These are phyloP conservation scores for Venturia oleaginea DNA, from an alignment of 2,329 filamentous ascomycete genomes.

Conservation along the genomic window DNA sequence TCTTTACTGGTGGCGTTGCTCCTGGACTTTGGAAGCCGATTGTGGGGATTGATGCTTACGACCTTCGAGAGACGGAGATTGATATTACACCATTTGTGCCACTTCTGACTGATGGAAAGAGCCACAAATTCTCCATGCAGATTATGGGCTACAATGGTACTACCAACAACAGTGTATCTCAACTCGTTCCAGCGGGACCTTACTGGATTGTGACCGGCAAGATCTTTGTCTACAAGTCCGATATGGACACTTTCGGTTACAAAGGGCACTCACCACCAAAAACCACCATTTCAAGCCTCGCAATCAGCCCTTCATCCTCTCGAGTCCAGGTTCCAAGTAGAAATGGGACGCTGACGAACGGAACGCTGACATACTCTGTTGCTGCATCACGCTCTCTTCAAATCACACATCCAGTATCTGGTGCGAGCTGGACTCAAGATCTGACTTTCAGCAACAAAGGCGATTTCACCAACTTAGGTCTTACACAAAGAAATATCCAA, in stretches of 20 bases:
- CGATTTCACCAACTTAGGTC: conserved; percentile 44
- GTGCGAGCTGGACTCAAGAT: conserved; percentile 49
- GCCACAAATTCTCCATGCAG: conserved; percentile 59
- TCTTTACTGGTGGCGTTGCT: conserved; percentile 74
- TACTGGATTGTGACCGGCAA: conserved; percentile 74
- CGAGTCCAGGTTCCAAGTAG: not conserved
- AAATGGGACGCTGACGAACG: not conserved
- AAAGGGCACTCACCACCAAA: not conserved
- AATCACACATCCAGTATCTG: conserved; percentile 24
- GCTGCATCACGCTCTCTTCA: not conserved
- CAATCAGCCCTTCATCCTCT: conserved; percentile 4
- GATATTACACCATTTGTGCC: conserved; percentile 72
- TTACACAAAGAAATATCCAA: conserved; percentile 45
- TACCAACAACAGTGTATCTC: conserved; percentile 34
- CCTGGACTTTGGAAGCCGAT: conserved; percentile 70
- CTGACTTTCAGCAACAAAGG: conserved; percentile 48
- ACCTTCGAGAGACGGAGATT: conserved; percentile 70
- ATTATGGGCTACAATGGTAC: conserved; percentile 54
- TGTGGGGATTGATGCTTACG: conserved; percentile 70
- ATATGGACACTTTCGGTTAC: not conserved
- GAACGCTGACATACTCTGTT: not conserved
- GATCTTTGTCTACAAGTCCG: conserved; percentile 44
- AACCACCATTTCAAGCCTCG: not conserved
- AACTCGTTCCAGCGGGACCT: conserved; percentile 38
- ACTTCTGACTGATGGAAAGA: conserved; percentile 53